Conservation (phyloP, 176 grass and related monocot species). For the Guadua angustifolia region DNA sequence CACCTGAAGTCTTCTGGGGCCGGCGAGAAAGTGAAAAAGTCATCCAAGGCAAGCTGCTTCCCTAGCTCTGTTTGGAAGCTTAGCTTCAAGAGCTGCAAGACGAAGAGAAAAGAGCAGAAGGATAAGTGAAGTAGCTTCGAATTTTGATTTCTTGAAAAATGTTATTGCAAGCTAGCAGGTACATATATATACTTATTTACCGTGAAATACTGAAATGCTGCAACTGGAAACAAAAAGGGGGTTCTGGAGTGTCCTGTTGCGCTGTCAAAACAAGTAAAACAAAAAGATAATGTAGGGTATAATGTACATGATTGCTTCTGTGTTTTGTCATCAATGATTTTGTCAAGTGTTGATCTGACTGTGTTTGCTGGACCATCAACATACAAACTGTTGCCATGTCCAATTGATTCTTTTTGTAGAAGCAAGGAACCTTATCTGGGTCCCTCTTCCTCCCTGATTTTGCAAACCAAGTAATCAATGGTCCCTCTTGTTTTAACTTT, state of each 20-base stretch:
- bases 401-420: slow-evolving; percentile 4
- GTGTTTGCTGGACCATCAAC: slow-evolving; percentile 39
- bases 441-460: neutral
- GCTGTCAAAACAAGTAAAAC: neutral
- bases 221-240: neutral
- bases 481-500: neutral
- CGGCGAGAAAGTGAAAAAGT: slow-evolving; percentile 30
- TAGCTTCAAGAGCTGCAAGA: slow-evolving; percentile 44
- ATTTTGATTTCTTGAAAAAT: slow-evolving; percentile 7
- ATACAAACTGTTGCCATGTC: slow-evolving; percentile 36
- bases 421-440: slow-evolving; percentile 4
- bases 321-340: slow-evolving; percentile 9
- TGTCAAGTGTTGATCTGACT: neutral
- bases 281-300: slow-evolving; percentile 18
- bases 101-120: slow-evolving; percentile 32
- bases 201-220: slow-evolving; percentile 28
- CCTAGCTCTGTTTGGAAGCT: slow-evolving; percentile 44
- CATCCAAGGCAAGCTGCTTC: slow-evolving; percentile 52
- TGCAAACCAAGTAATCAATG: neutral
- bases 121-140: slow-evolving; percentile 29
- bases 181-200: slow-evolving; percentile 2
- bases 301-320: slow-evolving; percentile 7
- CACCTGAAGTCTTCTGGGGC: neutral
- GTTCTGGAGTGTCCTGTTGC: slow-evolving; percentile 3
- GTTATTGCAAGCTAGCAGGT: neutral